Evolutionary conservation across 2,329 filamentous ascomycete genomes (phyloP).

Genomic region (Sclerotinia spermophila): DNA sequence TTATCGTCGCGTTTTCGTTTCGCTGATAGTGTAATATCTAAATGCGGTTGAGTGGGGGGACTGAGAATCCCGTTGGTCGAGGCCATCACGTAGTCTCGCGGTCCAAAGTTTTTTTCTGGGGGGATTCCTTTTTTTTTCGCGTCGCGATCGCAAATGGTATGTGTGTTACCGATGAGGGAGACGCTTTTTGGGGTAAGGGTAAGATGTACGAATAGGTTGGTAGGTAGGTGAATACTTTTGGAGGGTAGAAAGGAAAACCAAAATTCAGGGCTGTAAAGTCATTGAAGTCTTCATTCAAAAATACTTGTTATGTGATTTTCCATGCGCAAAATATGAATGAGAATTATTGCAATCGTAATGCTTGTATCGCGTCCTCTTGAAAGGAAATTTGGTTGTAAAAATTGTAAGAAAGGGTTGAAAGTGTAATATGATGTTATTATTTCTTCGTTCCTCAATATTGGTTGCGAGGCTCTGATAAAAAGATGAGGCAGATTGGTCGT

Average conservation of each 20-base stretch:
- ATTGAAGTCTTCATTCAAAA: constrained; percentile 17
- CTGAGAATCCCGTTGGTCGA: constrained; percentile 43
- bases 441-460: constrained; percentile 3
- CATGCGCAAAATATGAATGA: background rate
- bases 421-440: constrained; percentile 4
- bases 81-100: constrained; percentile 32
- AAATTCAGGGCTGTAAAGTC: constrained; percentile 12
- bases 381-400: background rate
- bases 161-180: constrained; percentile 18
- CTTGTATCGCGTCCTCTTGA: background rate
- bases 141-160: constrained; percentile 24
- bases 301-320: background rate
- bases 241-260: constrained; percentile 3
- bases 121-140: constrained; percentile 22
- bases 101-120: constrained; percentile 18
- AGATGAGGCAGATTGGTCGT: background rate
- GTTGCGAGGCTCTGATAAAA: background rate
- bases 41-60: constrained; percentile 35
- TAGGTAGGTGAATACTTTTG: constrained; percentile 3
- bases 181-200: constrained; percentile 1
- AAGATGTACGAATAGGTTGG: background rate
- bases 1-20: constrained; percentile 59
- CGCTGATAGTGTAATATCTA: constrained; percentile 38
- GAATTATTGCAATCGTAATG: background rate
- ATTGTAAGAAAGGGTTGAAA: background rate